Percentiles rank a stretch among this genome's conserved stretches.
Conservation (phyloP, 1,284 basidiomycete genomes). For the Trametes versicolor region DNA sequence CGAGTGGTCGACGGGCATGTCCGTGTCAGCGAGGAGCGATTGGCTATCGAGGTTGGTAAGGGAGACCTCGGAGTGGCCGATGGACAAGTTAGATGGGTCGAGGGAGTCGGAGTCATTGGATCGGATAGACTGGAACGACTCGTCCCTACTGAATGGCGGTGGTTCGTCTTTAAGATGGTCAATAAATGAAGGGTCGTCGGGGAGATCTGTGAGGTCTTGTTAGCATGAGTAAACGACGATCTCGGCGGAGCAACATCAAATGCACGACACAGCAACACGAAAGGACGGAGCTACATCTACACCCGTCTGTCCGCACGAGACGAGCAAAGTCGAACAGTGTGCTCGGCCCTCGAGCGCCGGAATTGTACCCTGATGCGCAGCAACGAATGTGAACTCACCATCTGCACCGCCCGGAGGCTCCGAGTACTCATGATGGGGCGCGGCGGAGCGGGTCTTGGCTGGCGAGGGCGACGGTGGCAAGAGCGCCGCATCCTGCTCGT, state of each 20-base stretch:
- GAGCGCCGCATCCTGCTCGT: conserved; percentile 56
- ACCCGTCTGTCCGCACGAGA: too few species aligned
- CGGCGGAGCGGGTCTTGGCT: conserved; percentile 53
- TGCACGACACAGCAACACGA: too few species aligned
- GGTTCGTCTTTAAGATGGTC: conserved; percentile 44
- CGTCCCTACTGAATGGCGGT: conserved; percentile 40
- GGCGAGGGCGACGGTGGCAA: conserved; percentile 73
- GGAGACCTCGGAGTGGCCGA: conserved; percentile 42
- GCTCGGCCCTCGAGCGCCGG: neutral
- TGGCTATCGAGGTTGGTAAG: conserved; percentile 41
- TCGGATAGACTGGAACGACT: conserved; percentile 48
- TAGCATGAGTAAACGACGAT: neutral
- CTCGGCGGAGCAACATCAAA: too few species aligned
- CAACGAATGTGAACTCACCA: conserved; percentile 24
- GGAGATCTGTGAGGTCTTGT: neutral
- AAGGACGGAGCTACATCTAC: too few species aligned
- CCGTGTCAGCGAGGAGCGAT: conserved; percentile 37
- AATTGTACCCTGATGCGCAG: too few species aligned
- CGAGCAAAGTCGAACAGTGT: too few species aligned
- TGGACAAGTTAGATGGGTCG: conserved; percentile 47
- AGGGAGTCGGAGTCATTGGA: conserved; percentile 39
- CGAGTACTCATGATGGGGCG: conserved; percentile 5
- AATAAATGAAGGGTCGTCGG: conserved; percentile 8
- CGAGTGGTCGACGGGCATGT: conserved; percentile 24
- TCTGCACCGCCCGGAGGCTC: conserved; percentile 10